Percentiles rank a stretch among this genome's conserved stretches.
Conservation (phyloP, 805 yeast genomes). For the Komagataella pseudopastoris region DNA sequence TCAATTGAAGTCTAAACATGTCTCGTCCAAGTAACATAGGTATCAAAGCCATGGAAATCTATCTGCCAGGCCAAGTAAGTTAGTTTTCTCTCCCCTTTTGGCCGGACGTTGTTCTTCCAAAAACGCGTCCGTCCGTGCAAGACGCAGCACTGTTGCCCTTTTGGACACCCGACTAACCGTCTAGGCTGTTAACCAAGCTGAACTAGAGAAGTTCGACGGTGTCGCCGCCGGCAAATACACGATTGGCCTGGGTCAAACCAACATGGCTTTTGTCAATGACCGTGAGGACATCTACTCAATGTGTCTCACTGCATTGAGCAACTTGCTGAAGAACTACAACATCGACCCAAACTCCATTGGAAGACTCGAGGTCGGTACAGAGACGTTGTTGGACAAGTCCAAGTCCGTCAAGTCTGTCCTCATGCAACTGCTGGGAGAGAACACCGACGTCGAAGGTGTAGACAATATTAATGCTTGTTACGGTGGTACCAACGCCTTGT, state of each 20-base stretch:
- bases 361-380: constrained; percentile 96
- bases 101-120: not conserved
- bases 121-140: not conserved
- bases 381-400: constrained; percentile 91
- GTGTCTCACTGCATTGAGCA: constrained; percentile 76
- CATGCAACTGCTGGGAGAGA: constrained; percentile 85
- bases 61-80: constrained; percentile 66
- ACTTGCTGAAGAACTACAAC: constrained; percentile 66
- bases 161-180: not conserved
- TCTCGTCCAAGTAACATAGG: constrained; percentile 75
- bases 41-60: constrained; percentile 90
- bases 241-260: constrained; percentile 96
- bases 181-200: constrained; percentile 72
- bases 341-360: constrained; percentile 77
- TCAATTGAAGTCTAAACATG: constrained; percentile 7
- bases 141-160: not conserved
- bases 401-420: constrained; percentile 92
- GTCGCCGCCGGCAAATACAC: constrained; percentile 94
- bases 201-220: constrained; percentile 71
- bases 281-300: constrained; percentile 95
- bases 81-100: not conserved
- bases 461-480: constrained; percentile 96
- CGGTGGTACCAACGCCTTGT: constrained; percentile 93
- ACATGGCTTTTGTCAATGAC: constrained; percentile 95
- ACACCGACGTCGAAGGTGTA: constrained; percentile 87